Conservation (phyloP, 2,329 filamentous ascomycete species). For the Paramyrothecium roridum region DNA sequence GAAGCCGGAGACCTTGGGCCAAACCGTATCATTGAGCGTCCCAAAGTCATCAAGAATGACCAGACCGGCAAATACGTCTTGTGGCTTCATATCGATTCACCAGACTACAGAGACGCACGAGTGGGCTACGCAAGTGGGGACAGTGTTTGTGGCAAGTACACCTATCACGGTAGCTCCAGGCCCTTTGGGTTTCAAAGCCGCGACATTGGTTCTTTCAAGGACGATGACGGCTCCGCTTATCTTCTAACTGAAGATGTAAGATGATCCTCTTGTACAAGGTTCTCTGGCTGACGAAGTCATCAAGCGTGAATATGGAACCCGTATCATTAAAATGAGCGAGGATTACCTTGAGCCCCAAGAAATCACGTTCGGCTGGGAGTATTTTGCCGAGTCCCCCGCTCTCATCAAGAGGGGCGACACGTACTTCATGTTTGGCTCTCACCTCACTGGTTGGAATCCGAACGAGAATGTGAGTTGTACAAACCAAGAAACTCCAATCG, state of each 20-base stretch:
- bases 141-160: constrained; percentile 59
- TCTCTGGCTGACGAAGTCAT: neutral
- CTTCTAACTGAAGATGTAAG: constrained; percentile 60
- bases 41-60: constrained; percentile 67
- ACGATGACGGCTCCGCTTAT: constrained; percentile 59
- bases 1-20: constrained; percentile 54
- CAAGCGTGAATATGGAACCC: constrained; percentile 54
- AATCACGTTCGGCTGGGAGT: constrained; percentile 47
- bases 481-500: too few relatives aligned
- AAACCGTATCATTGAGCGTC: constrained; percentile 61
- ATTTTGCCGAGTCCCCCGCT: constrained; percentile 60
- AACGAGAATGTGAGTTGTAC: constrained; percentile 54
- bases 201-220: constrained; percentile 59
- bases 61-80: constrained; percentile 60
- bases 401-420: constrained; percentile 56
- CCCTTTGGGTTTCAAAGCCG: constrained; percentile 37
- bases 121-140: constrained; percentile 60
- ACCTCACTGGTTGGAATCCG: constrained; percentile 53
- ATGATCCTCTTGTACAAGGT: neutral
- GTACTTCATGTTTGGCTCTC: constrained; percentile 65
- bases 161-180: constrained; percentile 29
- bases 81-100: constrained; percentile 65
- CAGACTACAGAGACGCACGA: constrained; percentile 59
- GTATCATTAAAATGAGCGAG: constrained; percentile 52
- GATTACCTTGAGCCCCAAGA: constrained; percentile 53